Evolutionary conservation across 2,329 filamentous ascomycete species (phyloP), one percentile per base, ranked within the genome.

Genomic region (Neofusicoccum parvum): DNA sequence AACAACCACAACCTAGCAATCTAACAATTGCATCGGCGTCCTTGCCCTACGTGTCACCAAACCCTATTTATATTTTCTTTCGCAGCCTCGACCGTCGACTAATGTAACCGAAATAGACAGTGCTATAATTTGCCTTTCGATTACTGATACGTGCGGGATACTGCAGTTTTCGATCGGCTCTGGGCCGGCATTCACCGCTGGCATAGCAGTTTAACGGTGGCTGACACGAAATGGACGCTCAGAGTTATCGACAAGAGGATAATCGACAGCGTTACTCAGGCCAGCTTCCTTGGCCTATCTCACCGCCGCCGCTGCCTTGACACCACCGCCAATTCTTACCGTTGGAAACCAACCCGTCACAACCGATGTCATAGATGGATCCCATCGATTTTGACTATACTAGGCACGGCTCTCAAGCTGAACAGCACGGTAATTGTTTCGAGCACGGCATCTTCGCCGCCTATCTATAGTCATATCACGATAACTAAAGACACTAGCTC

Each of bases 121-220:
- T 32, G 5, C 27, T 32, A 32, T 5, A 7, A 5, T 32, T 32
- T 32, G 27, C 27, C 27, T 32, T 32, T 5, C 27, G 27, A 32
- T 32, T 7, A 32, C 27, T 32, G 27, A 32, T 7, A 32, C 41
- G 14, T 45, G 3, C 15, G 41, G 41, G n/a, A 45, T 14, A 7
- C 41, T 14, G 41, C 41, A 45, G 14, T 45, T 45, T 17, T 12
- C 4, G 3, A 14, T 66, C 32, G 64, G 17, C 36, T 14, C 56
- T 9, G 51, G 72, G 20, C 5, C 51, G 43, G 73, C 72, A 2
- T 68, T 78, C 14, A 71, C 68, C 2, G 71, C 74, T 3, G 75
- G 74, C 17, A 73, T 71, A 9, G 48, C 62, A 10, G 64, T 39
- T 50, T 69, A 23, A 68, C 68, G 12, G 53, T 69, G 7, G 45